Percentiles rank a stretch among this genome's conserved stretches.
Conservation (phyloP, 257 asterid genomes). For the Solanum dulcamara region DNA sequence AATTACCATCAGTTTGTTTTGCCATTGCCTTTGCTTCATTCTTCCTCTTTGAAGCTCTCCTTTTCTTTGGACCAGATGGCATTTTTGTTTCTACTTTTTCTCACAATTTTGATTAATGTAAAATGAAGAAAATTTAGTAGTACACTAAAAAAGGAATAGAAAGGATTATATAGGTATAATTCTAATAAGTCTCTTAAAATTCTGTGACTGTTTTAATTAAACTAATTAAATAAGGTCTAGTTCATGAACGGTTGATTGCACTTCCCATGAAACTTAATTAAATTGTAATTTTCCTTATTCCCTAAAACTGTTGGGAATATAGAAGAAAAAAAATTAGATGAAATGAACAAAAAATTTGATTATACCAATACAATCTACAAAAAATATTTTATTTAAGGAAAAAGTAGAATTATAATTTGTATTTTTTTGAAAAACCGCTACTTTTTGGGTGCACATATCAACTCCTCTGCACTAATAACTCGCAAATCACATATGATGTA, state of each 20-base stretch:
- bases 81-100: neutral
- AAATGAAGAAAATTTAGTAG: neutral
- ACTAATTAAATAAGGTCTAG: neutral
- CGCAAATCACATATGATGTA: fast-evolving
- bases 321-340: neutral
- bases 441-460: neutral
- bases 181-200: neutral
- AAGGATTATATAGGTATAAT: neutral
- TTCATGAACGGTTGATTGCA: neutral
- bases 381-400: neutral
- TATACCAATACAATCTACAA: neutral
- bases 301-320: neutral
- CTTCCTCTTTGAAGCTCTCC: neutral
- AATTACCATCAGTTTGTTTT: neutral
- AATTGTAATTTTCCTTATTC: neutral
- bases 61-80: neutral
- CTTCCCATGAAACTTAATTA: neutral
- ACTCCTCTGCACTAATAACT: too few species aligned
- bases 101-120: neutral
- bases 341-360: neutral
- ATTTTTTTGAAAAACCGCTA: too few species aligned
- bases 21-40: neutral
- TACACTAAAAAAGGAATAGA: neutral
- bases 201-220: neutral
- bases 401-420: neutral